These are phyloP conservation scores for Neonectria neomacrospora DNA, from an alignment of 2,329 filamentous ascomycete species.

Conservation along the genomic window DNA sequence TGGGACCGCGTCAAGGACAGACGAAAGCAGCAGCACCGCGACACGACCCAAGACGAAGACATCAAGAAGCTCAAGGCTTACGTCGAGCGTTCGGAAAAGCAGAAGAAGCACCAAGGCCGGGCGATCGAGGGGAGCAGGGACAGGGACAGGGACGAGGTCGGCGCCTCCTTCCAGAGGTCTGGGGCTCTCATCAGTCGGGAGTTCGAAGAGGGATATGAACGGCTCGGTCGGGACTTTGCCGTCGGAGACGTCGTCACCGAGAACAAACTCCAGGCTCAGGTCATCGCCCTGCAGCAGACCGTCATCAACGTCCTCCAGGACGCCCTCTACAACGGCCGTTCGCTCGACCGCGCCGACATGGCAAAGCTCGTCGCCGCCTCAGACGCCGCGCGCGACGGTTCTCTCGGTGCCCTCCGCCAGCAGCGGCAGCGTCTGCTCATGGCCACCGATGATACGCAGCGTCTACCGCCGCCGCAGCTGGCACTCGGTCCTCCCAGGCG, in stretches of 20 bases:
- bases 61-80: conserved; percentile 40
- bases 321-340: conserved; percentile 35
- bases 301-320: conserved; percentile 43
- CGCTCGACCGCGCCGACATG: conserved; percentile 40
- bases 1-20: conserved; percentile 41
- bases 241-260: conserved; percentile 41
- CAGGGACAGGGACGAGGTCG: conserved; percentile 31
- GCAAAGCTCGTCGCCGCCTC: conserved; percentile 39
- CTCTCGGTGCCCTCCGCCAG: conserved; percentile 36
- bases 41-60: conserved; percentile 42
- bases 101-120: not conserved
- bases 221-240: conserved; percentile 37
- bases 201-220: conserved; percentile 39
- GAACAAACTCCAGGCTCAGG: conserved; percentile 41
- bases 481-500: conserved; percentile 5
- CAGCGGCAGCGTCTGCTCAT: conserved; percentile 35
- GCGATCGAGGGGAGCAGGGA: conserved; percentile 11
- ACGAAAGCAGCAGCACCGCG: conserved; percentile 37
- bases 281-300: conserved; percentile 42
- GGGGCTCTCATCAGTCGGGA: conserved; percentile 41
- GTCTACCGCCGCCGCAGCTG: conserved; percentile 1
- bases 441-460: conserved; percentile 15
- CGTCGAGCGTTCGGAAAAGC: conserved; percentile 27
- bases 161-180: conserved; percentile 35
- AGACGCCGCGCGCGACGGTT: conserved; percentile 38